phyloP scores from a whole-genome alignment of 1,284 basidiomycete genomes.

The Naganishia cerealis region DNA sequence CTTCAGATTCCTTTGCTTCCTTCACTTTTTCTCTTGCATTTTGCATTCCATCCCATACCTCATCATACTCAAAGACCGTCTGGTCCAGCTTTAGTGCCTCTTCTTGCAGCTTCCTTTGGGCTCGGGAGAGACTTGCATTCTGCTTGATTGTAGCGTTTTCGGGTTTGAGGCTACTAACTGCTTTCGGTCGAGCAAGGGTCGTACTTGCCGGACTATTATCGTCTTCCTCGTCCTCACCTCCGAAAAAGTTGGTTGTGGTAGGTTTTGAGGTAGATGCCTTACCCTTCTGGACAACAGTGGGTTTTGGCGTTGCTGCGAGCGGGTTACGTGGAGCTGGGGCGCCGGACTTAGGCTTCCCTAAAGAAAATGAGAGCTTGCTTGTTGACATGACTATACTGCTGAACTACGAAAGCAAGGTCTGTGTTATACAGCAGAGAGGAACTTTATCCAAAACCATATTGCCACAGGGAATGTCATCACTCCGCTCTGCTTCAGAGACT shows the following conservation, averaged over 20 bases:
- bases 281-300: constrained; percentile 27
- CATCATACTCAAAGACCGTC: constrained; percentile 92
- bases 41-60: constrained; percentile 95
- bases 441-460: not conserved
- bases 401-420: not conserved
- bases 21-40: constrained; percentile 71
- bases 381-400: constrained; percentile 21
- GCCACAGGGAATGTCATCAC: not conserved
- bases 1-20: constrained; percentile 68
- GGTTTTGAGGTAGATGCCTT: constrained; percentile 19
- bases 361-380: constrained; percentile 49
- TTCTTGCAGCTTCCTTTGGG: constrained; percentile 56
- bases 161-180: constrained; percentile 28
- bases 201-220: constrained; percentile 32
- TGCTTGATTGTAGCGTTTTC: constrained; percentile 33
- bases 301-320: constrained; percentile 13
- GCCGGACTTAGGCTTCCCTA: constrained; percentile 37
- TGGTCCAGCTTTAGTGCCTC: constrained; percentile 76
- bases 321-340: constrained; percentile 20
- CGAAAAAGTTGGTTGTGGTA: constrained; percentile 36
- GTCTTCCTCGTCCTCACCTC: constrained; percentile 47
- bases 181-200: constrained; percentile 2
- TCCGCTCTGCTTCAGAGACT: not conserved
- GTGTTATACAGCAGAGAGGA: not conserved
- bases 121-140: constrained; percentile 42